Base-by-base conservation (phyloP, 2,329 filamentous ascomycete genomes). In the Neophaeococcomyces mojaviensis region DNA sequence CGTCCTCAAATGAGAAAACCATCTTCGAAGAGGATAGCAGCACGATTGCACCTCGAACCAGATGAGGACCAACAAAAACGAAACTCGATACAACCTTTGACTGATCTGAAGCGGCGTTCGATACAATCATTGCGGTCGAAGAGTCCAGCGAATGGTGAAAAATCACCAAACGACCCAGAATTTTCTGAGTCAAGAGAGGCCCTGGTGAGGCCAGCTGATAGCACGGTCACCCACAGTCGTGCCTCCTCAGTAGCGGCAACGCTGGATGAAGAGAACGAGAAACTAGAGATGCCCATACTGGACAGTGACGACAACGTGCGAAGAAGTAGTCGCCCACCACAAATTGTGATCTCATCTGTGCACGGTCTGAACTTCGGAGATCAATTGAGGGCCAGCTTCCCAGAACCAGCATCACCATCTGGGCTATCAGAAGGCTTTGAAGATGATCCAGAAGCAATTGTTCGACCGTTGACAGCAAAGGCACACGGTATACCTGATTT, bases 251-350 rank as follows among this genome's bases (percentile, higher is more conserved):
- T 49, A 16, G 55, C 53, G n/a, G 55, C 55, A 7, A 57, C 55
- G 10, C 13, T 57, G 32, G 55, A 55, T 33, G 38, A 47, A 33
- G 55, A 55, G 8, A 51, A 54, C 34, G 52, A 56, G 39, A 47
- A 48, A 18, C 19, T 55, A 18, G 48, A 52, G 18, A 26, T 51
- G 30, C 24, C 33, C n/a, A 16, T 30, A 24, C 38, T 50, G 10
- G 51, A 47, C 9, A 32, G 34, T 10, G 46, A 50, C 28, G 39
- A 42, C 8, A 16, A 49, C 63, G 37, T 50, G 62, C 28, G 61
- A 68, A 13, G 61, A 67, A 49, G 65, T 19, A 36, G 19, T 28
- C 10, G 30, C 18, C 28, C 46, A 9, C 53, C 51, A 35, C 48
- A 52, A n/a, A 55, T 55, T 31, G 43, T 55, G 4, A 42, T 55